Evolutionary conservation across 2,329 filamentous ascomycete genomes (phyloP).

Genomic region (Fusarium avenaceum): DNA sequence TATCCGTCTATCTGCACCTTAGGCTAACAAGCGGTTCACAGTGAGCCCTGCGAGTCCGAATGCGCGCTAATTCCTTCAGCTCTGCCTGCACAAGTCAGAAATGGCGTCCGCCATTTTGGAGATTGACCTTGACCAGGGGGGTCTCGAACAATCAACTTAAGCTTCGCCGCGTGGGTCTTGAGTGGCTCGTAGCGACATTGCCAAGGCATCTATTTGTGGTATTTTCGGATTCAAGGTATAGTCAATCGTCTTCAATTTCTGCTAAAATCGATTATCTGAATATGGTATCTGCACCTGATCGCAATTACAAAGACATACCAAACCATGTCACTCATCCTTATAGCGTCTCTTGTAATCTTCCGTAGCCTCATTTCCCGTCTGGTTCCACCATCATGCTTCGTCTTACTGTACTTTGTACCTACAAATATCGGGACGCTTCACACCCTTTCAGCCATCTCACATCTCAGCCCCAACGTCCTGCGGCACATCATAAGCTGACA

Average conservation of each 20-base stretch:
- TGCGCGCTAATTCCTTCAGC: constrained; percentile 31
- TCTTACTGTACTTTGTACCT: constrained; percentile 20
- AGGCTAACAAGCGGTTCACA: constrained; percentile 18
- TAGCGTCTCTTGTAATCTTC: constrained; percentile 11
- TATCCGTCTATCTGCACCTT: constrained; percentile 5
- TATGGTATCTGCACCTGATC: not conserved
- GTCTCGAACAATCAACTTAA: constrained; percentile 47
- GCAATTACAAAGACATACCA: not conserved
- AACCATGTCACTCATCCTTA: not conserved
- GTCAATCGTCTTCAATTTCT: constrained; percentile 8
- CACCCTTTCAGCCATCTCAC: constrained; percentile 12
- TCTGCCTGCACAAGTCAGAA: not conserved
- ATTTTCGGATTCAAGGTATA: constrained; percentile 28
- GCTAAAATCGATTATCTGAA: constrained; percentile 1
- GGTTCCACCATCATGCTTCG: constrained; percentile 16
- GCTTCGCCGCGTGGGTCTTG: constrained; percentile 46
- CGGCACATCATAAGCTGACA: constrained; percentile 13
- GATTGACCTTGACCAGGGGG: constrained; percentile 39
- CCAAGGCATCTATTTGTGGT: constrained; percentile 31
- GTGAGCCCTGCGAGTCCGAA: constrained; percentile 24
- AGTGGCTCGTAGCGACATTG: constrained; percentile 23
- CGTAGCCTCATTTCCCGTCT: not conserved
- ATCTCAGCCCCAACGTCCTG: constrained; percentile 15
- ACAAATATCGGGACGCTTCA: not conserved
- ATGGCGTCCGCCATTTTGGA: constrained; percentile 14